Conservation (phyloP, 768 basidiomycete genomes). For the Serendipita sp. region DNA sequence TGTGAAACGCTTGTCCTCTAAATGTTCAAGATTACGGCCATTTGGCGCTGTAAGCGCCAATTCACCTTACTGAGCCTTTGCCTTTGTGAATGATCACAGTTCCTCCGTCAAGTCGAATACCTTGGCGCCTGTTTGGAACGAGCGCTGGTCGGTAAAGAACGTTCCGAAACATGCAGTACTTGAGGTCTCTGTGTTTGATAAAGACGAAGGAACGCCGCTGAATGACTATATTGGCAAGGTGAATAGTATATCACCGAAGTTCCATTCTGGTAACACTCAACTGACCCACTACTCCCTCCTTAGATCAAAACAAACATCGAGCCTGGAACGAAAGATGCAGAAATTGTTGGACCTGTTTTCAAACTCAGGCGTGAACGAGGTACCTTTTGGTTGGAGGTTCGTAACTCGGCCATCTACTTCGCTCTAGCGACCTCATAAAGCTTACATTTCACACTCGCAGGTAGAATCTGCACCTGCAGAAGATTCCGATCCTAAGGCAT, state of each 20-base stretch:
- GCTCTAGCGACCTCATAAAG: not conserved
- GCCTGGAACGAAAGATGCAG: slow-evolving; percentile 46
- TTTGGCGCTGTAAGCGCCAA: not conserved
- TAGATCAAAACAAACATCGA: slow-evolving; percentile 34
- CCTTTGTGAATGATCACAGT: not conserved
- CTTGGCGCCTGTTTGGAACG: slow-evolving; percentile 57
- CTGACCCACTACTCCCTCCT: too few relatives aligned
- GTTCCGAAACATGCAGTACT: slow-evolving; percentile 49
- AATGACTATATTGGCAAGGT: slow-evolving; percentile 49
- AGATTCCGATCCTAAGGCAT: slow-evolving; percentile 19
- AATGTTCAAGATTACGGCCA: not conserved
- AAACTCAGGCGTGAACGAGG: slow-evolving; percentile 30
- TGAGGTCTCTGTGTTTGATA: slow-evolving; percentile 48
- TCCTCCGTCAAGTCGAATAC: slow-evolving; percentile 48
- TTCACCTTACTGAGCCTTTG: not conserved
- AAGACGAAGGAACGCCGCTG: slow-evolving; percentile 38
- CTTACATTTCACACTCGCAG: slow-evolving; percentile 19
- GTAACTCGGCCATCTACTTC: slow-evolving; percentile 5
- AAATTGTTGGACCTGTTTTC: slow-evolving; percentile 39
- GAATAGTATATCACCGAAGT: not conserved
- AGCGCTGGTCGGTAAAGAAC: slow-evolving; percentile 55
- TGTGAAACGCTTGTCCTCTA: slow-evolving; percentile 16
- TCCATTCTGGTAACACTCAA: not conserved
- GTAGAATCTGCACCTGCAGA: slow-evolving; percentile 37
- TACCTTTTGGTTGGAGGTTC: slow-evolving; percentile 54